These are phyloP conservation scores for Cladosporium sphaerospermum DNA, from an alignment of 2,329 filamentous ascomycete genomes.

Conservation along the genomic window DNA sequence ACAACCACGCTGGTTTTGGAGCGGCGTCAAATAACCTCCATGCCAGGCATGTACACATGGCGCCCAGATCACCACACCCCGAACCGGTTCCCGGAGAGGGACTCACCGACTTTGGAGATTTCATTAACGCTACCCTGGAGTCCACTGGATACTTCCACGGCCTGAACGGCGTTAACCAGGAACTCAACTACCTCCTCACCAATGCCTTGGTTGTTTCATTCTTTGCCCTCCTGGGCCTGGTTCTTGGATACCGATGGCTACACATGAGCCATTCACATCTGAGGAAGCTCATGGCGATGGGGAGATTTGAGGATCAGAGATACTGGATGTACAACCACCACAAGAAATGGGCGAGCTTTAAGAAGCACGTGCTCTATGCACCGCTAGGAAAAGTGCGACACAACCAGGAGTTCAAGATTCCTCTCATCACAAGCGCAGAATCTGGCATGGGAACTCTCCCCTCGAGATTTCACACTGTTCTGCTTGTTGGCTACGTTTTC, in stretches of 20 bases:
- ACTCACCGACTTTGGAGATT: conserved; percentile 12
- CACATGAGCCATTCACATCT: conserved; percentile 40
- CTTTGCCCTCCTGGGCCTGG: conserved; percentile 30
- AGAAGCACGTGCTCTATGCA: conserved; percentile 60
- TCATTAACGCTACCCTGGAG: conserved; percentile 3
- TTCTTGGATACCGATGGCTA: conserved; percentile 36
- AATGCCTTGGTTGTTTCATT: conserved; percentile 37
- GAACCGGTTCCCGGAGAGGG: conserved; percentile 12
- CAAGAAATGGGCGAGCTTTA: conserved; percentile 51
- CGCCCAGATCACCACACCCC: not conserved
- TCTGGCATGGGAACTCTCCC: conserved; percentile 74
- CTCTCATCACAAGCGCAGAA: conserved; percentile 51
- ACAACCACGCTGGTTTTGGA: conserved; percentile 8
- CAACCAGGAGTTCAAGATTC: conserved; percentile 66
- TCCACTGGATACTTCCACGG: conserved; percentile 32
- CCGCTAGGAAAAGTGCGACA: conserved; percentile 70
- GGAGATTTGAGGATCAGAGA: conserved; percentile 35
- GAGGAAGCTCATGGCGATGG: conserved; percentile 41
- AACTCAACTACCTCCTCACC: conserved; percentile 42
- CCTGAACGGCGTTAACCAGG: conserved; percentile 43
- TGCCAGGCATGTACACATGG: not conserved
- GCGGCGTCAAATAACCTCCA: not conserved
- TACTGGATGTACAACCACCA: conserved; percentile 44
- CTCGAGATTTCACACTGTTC: conserved; percentile 66
- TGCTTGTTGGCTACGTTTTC: conserved; percentile 61